A percentile compares a stretch with the other conserved stretches of the same genome.
Evolutionary conservation across 2,329 filamentous ascomycete species (phyloP).

Genomic region (Aspergillus pseudoterreus): DNA sequence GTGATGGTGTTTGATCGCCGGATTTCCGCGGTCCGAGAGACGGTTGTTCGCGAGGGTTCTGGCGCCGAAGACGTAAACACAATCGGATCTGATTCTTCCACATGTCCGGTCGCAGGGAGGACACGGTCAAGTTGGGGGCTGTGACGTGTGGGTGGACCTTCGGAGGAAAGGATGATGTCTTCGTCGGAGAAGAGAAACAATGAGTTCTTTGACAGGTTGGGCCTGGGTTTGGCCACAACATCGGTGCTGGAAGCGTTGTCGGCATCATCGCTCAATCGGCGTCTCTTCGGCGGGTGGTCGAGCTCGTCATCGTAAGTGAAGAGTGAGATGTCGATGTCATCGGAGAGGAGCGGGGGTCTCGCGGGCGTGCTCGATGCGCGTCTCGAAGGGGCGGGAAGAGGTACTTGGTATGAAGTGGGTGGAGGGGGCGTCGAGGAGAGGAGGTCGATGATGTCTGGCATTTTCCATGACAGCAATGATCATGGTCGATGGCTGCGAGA

Average conservation of each 20-base stretch:
- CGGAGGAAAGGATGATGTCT: conserved; percentile 18
- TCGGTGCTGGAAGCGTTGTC: background rate
- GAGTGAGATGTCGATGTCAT: conserved; percentile 25
- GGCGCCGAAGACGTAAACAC: conserved; percentile 41
- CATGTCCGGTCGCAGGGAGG: conserved; percentile 9
- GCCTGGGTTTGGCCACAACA: conserved; percentile 3
- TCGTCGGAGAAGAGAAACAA: conserved; percentile 29
- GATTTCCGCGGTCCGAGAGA: background rate
- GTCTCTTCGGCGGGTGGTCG: conserved; percentile 30
- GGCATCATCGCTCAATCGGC: conserved; percentile 24
- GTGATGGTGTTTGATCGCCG: conserved; percentile 27
- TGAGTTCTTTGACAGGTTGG: conserved; percentile 3
- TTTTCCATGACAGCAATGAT: conserved; percentile 9
- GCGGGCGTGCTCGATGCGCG: conserved; percentile 3
- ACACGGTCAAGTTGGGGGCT: conserved; percentile 5
- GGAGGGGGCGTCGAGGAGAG: conserved; percentile 32
- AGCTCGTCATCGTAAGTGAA: conserved; percentile 20
- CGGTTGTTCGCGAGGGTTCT: conserved; percentile 11
- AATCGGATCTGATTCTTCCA: conserved; percentile 38
- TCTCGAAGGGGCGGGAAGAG: conserved; percentile 5
- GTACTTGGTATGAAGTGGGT: conserved; percentile 12
- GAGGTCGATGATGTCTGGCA: conserved; percentile 39
- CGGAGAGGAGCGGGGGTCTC: conserved; percentile 18
- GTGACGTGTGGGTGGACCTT: background rate
- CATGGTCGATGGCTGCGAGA: background rate